These are phyloP conservation scores for Selenicereus undatus DNA, from an alignment of 148 eudicot species.

Conservation along the genomic window DNA sequence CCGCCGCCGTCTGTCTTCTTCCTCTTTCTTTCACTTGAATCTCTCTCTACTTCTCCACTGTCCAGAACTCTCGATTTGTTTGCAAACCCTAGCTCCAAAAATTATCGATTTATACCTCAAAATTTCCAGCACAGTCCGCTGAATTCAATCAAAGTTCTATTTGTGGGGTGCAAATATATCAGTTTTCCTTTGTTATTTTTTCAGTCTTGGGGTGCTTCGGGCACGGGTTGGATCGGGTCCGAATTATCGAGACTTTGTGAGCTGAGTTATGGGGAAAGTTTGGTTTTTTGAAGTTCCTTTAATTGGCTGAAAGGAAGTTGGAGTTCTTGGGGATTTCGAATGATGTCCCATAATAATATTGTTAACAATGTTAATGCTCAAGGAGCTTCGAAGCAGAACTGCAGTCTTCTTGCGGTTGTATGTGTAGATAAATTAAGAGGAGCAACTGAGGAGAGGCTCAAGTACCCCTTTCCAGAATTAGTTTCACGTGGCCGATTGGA, in stretches of 20 bases:
- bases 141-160: background rate
- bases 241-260: conserved; percentile 2
- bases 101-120: conserved; percentile 1
- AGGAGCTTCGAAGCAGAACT: conserved; percentile 63
- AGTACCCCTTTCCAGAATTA: conserved; percentile 65
- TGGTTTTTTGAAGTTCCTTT: conserved; percentile 21
- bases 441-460: conserved; percentile 23
- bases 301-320: conserved; percentile 12
- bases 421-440: conserved; percentile 36
- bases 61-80: background rate
- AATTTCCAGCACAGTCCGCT: background rate
- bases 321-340: conserved; percentile 9
- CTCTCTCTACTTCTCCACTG: conserved; percentile 3
- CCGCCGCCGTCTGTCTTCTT: background rate
- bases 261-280: conserved; percentile 16
- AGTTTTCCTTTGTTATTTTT: background rate
- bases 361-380: conserved; percentile 31
- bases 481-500: conserved; percentile 68
- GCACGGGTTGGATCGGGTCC: conserved; percentile 23
- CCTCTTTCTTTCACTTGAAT: background rate
- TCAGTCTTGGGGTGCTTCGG: background rate
- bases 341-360: conserved; percentile 45
- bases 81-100: conserved; percentile 16
- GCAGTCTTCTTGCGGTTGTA: conserved; percentile 69
- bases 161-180: background rate